phyloP scores from a whole-genome alignment of 2,329 filamentous ascomycete species.

The Thelonectria discophora region DNA sequence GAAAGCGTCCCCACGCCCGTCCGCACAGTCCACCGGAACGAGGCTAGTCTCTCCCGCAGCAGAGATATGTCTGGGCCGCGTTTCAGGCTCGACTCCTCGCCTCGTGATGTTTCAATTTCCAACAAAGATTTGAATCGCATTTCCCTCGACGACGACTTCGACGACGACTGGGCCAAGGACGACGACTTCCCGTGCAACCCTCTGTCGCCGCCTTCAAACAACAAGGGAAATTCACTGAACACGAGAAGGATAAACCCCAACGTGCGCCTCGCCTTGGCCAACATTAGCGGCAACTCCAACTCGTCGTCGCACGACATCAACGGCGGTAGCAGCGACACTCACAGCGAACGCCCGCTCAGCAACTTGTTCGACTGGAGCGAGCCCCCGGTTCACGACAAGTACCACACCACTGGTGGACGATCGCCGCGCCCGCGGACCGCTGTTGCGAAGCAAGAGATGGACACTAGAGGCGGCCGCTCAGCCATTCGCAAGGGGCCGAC shows the following conservation, averaged over 20 bases:
- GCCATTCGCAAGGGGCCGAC: constrained; percentile 73
- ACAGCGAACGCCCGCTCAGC: constrained; percentile 63
- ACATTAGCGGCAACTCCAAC: constrained; percentile 57
- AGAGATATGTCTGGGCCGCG: constrained; percentile 33
- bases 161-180: constrained; percentile 69
- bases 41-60: constrained; percentile 24
- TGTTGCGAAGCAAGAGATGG: constrained; percentile 77
- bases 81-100: constrained; percentile 44
- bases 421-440: constrained; percentile 76
- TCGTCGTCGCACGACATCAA: constrained; percentile 44
- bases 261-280: constrained; percentile 62
- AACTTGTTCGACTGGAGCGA: constrained; percentile 85
- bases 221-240: constrained; percentile 60
- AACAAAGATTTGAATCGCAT: constrained; percentile 58
- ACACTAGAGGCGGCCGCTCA: constrained; percentile 74
- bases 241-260: constrained; percentile 62
- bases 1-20: constrained; percentile 64
- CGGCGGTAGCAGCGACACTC: constrained; percentile 30
- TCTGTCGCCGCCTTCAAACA: constrained; percentile 67
- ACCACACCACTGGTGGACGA: constrained; percentile 64
- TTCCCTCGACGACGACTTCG: constrained; percentile 69
- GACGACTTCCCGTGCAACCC: constrained; percentile 63
- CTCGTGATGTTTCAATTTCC: constrained; percentile 47
- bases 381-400: constrained; percentile 68
- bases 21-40: constrained; percentile 48